These are phyloP conservation scores for Angophora floribunda DNA, from an alignment of 345 rosid species.

Conservation along the genomic window DNA sequence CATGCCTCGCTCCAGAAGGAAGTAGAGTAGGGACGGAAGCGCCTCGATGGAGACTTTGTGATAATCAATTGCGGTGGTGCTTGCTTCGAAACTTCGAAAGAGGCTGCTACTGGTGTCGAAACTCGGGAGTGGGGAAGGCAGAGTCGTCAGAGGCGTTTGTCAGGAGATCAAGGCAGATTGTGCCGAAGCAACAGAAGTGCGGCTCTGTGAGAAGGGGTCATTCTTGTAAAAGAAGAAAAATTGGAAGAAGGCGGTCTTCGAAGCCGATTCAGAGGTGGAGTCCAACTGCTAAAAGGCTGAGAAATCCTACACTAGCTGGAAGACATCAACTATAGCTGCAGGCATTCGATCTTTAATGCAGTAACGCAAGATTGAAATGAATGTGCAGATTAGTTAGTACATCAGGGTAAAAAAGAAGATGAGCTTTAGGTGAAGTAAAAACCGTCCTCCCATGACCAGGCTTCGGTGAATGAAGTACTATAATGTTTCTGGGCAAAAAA, in stretches of 20 bases:
- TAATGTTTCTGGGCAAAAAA: neutral
- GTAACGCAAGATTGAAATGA: neutral
- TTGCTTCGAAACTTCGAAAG: neutral
- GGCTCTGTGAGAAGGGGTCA: neutral
- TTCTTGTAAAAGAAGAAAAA: neutral
- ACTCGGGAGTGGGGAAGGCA: neutral
- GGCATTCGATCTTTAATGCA: neutral
- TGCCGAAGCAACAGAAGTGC: neutral
- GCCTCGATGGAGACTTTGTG: neutral
- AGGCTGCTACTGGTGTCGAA: neutral
- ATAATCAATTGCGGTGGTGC: neutral
- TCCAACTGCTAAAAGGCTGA: neutral
- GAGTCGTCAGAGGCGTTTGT: neutral
- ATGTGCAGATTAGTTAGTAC: neutral
- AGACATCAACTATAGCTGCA: no score
- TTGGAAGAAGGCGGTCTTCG: neutral
- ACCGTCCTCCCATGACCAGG: neutral
- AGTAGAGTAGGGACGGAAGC: neutral
- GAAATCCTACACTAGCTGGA: neutral
- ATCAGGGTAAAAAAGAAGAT: neutral
- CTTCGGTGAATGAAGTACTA: neutral
- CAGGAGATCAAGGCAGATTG: neutral
- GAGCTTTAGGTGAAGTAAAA: neutral
- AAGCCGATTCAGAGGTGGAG: neutral
- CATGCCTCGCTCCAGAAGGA: neutral